Evolutionary conservation across 2,329 filamentous ascomycete genomes (phyloP), one percentile per base, ranked within the genome.

Genomic region (Penicillium brasilianum): DNA sequence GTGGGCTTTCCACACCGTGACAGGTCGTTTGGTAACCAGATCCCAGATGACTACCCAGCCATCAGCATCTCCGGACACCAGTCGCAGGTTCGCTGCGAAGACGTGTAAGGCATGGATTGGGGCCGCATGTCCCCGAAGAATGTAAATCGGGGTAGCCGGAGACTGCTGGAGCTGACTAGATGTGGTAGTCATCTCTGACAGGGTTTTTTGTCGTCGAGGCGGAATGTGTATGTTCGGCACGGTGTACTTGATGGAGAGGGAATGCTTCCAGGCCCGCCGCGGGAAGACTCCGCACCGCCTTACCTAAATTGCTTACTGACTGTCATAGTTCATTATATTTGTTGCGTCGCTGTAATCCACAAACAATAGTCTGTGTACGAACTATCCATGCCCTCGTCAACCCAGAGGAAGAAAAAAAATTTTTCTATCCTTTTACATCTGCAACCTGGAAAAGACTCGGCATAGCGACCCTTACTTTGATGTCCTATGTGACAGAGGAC

Each of bases 21-120:
- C 83, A 0, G 94, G 87, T 36, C 95, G 85, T 82, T 96, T 93
- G 55, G 88, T 91, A 28, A 89, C 85, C 41, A 96, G 81, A 73
- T 91, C 89, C 95, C 95, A 99, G 22, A 93, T 80, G 7, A 96
- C 85, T 36, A 97, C 83, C 84, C 90, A 97, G 61, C 95, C 95
- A 44, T 97, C 91, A 9, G 92, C 91, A 77, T 99, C 95, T 37
- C 91, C 94, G 0, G 92, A 95, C 13, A 92, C 81, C 6, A 99
- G 87, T 36, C 91, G 89, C 60, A 86, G 83, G 74, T 97, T 97
- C 43, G 80, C 76, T 56, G 86, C 84, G 67, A 92, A 82, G 73
- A 98, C 94, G 55, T 85, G 80, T 4, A 93, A 83, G 20, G 87
- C 86, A 73, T 97, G 93, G 51, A 97, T 88, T 66, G 92, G 88